These are phyloP conservation scores for Incumbomyces lentus DNA, from an alignment of 2,329 filamentous ascomycete species.

Conservation along the genomic window DNA sequence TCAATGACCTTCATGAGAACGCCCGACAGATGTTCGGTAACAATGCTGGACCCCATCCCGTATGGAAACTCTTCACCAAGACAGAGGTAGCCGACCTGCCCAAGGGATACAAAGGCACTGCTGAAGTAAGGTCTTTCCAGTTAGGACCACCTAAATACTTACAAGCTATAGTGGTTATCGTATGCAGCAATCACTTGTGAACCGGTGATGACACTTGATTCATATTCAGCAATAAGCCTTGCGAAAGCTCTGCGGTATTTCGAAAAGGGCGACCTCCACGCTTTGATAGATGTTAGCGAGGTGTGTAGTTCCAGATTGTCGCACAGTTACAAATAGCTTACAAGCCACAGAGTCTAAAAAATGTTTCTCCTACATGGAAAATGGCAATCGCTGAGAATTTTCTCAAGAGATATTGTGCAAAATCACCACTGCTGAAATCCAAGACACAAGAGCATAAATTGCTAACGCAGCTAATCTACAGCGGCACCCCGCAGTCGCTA, in stretches of 20 bases:
- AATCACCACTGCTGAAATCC: neutral
- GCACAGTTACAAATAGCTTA: neutral
- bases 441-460: neutral
- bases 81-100: neutral
- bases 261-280: neutral
- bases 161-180: neutral
- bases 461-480: neutral
- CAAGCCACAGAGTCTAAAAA: neutral
- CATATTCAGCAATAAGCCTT: neutral
- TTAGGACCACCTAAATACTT: neutral
- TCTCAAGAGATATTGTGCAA: neutral
- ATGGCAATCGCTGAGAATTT: neutral
- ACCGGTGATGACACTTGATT: neutral
- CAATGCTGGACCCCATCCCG: neutral
- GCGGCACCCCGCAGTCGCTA: neutral
- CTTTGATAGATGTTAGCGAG: neutral
- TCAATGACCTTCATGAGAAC: neutral
- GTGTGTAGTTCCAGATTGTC: neutral
- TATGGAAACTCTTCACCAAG: neutral
- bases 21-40: neutral
- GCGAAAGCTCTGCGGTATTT: neutral
- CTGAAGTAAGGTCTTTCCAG: neutral
- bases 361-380: neutral
- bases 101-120: neutral
- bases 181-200: constrained; percentile 2